Conservation (phyloP, 2,329 filamentous ascomycete species). For the Mycocentrospora acerina region DNA sequence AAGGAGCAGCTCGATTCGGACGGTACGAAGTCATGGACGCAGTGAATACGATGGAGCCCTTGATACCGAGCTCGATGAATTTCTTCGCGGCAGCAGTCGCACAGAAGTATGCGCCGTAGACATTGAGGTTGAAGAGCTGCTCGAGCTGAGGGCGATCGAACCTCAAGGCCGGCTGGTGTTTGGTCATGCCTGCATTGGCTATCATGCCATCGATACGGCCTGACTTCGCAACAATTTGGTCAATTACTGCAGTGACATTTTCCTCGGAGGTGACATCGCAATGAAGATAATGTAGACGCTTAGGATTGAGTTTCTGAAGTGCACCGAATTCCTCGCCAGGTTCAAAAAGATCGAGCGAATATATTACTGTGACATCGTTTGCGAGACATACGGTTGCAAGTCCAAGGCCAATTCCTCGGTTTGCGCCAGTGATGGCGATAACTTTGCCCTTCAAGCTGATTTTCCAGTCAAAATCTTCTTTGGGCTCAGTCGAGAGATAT, state of each 20-base stretch:
- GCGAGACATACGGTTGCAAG: slow-evolving; percentile 50
- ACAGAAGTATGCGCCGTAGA: slow-evolving; percentile 50
- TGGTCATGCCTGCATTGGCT: slow-evolving; percentile 55
- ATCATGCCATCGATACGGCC: slow-evolving; percentile 56
- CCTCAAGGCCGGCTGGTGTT: slow-evolving; percentile 55
- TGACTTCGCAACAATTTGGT: slow-evolving; percentile 49
- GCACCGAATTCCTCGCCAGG: slow-evolving; percentile 49
- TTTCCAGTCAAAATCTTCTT: slow-evolving; percentile 49
- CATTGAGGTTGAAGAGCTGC: slow-evolving; percentile 52
- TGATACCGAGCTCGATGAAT: slow-evolving; percentile 49
- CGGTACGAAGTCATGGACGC: slow-evolving; percentile 54
- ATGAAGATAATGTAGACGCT: slow-evolving; percentile 48
- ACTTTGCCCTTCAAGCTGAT: slow-evolving; percentile 49
- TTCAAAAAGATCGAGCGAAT: slow-evolving; percentile 53
- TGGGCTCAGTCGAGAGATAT: slow-evolving; percentile 46
- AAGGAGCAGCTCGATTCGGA: slow-evolving; percentile 54
- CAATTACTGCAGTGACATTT: slow-evolving; percentile 48
- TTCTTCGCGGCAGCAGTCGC: slow-evolving; percentile 49
- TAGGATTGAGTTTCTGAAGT: slow-evolving; percentile 45
- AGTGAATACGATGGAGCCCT: slow-evolving; percentile 53
- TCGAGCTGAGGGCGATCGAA: slow-evolving; percentile 54
- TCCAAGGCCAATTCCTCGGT: slow-evolving; percentile 48
- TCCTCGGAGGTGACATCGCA: slow-evolving; percentile 54
- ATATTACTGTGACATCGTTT: slow-evolving; percentile 51
- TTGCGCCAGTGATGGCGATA: slow-evolving; percentile 33